These are phyloP conservation scores for Abrus precatorius DNA, from an alignment of 306 rosid species.

Conservation along the genomic window DNA sequence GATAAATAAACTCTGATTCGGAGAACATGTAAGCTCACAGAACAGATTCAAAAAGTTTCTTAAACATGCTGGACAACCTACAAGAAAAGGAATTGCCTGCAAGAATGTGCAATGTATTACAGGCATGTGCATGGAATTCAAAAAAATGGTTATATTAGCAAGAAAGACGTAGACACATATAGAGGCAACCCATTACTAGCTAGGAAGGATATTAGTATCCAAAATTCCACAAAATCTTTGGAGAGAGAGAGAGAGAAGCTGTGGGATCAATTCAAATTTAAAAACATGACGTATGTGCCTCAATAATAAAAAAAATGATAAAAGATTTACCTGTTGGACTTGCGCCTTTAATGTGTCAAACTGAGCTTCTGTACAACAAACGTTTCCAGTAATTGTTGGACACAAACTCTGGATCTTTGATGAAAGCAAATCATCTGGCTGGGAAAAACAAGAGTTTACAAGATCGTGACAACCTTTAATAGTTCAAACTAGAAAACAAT, in stretches of 20 bases:
- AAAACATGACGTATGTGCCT: constrained; percentile 20
- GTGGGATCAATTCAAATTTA: constrained; percentile 29
- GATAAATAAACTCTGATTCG: constrained; percentile 95
- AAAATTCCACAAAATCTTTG: constrained; percentile 2
- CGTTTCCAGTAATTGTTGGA: constrained; percentile 92
- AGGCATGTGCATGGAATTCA: constrained; percentile 11
- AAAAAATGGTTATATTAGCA: constrained; percentile 26
- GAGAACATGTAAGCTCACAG: constrained; percentile 99
- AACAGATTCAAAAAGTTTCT: constrained; percentile 95
- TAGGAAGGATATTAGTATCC: constrained; percentile 5
- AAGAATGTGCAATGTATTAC: constrained; percentile 40
- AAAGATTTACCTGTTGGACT: constrained; percentile 83
- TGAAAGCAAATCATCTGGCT: constrained; percentile 94
- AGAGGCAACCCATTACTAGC: constrained; percentile 1
- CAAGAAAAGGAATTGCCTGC: constrained; percentile 99
- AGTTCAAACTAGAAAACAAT: constrained; percentile 39
- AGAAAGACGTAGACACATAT: constrained; percentile 22
- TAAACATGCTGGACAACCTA: constrained; percentile 99
- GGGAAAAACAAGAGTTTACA: constrained; percentile 54
- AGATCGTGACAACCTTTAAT: constrained; percentile 39
- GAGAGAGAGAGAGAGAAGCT: not conserved
- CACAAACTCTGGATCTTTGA: constrained; percentile 96
- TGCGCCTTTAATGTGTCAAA: constrained; percentile 84
- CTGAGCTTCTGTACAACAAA: constrained; percentile 93
- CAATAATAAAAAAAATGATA: constrained; percentile 23